Percentiles rank a stretch among this genome's conserved stretches.
phyloP scores from a whole-genome alignment of 2,329 filamentous ascomycete species.

The Aspergillus flavus region DNA sequence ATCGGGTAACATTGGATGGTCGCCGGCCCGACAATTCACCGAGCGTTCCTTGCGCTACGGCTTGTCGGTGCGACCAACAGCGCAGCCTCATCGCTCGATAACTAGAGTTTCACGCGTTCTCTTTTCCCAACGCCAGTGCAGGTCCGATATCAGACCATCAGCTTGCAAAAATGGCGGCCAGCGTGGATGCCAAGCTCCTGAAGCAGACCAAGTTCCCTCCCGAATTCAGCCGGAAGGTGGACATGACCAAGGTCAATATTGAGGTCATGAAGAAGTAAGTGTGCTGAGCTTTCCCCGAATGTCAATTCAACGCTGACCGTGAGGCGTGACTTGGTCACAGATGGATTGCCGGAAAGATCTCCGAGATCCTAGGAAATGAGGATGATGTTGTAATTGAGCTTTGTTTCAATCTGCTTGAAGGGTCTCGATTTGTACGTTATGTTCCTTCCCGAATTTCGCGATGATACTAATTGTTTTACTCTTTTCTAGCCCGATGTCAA shows the following conservation, averaged over 20 bases:
- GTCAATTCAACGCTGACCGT: constrained; percentile 17
- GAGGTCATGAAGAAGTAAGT: constrained; percentile 96
- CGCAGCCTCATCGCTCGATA: constrained; percentile 16
- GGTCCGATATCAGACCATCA: not conserved
- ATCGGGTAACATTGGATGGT: constrained; percentile 14
- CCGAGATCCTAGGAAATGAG: constrained; percentile 84
- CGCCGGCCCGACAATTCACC: constrained; percentile 16
- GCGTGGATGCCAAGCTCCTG: constrained; percentile 84
- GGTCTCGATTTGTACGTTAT: constrained; percentile 69
- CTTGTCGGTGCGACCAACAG: constrained; percentile 6
- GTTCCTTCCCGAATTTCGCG: not conserved
- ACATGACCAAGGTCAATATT: constrained; percentile 95
- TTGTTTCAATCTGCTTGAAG: constrained; percentile 70
- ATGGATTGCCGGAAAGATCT: constrained; percentile 91
- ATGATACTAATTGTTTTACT: constrained; percentile 24
- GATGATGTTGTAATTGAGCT: constrained; percentile 96
- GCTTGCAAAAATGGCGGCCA: constrained; percentile 70
- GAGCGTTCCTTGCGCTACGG: constrained; percentile 3
- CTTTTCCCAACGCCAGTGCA: not conserved
- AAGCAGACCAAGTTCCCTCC: constrained; percentile 90
- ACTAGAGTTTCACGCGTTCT: constrained; percentile 12
- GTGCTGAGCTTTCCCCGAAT: constrained; percentile 12
- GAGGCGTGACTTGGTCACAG: constrained; percentile 49
- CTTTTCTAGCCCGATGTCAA: constrained; percentile 84
- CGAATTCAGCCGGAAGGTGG: constrained; percentile 93